A percentile compares a stretch with the other conserved stretches of the same genome.
Evolutionary conservation across 1,284 basidiomycete genomes (phyloP).

Genomic region (Puccinia polysora): DNA sequence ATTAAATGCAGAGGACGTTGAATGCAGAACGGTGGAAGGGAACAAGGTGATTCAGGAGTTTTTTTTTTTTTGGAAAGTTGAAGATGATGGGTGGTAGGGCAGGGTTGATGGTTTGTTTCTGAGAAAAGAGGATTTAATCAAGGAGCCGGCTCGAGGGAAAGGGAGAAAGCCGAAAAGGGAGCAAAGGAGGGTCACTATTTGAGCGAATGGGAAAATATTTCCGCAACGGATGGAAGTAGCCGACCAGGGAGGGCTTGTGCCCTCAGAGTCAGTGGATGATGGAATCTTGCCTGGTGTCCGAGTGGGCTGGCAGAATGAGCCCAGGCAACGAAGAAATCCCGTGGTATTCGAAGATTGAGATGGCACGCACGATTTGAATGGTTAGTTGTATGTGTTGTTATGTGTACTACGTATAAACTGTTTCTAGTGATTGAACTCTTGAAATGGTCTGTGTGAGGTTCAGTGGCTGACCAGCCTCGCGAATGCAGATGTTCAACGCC

Average conservation of each 20-base stretch:
- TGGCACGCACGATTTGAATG: too few species aligned
- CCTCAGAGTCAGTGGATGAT: background rate
- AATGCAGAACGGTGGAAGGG: too few species aligned
- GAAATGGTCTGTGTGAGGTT: conserved; percentile 6
- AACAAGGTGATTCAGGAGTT: background rate
- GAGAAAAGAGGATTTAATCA: conserved; percentile 16
- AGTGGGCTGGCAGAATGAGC: conserved; percentile 6
- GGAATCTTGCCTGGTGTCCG: conserved; percentile 5
- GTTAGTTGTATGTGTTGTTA: too few species aligned
- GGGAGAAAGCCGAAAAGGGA: conserved; percentile 38
- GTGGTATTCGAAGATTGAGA: conserved; percentile 5
- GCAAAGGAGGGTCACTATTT: conserved; percentile 19
- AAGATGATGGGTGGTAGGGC: background rate
- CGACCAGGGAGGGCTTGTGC: conserved; percentile 14
- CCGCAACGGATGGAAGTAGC: conserved; percentile 6
- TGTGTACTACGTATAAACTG: too few species aligned
- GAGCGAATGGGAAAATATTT: conserved; percentile 22
- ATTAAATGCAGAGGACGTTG: conserved; percentile 19
- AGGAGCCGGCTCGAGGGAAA: conserved; percentile 43
- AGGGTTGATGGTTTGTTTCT: conserved; percentile 10
- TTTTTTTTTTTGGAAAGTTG: background rate
- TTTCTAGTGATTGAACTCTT: too few species aligned
- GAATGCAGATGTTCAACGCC: background rate
- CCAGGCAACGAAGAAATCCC: conserved; percentile 20
- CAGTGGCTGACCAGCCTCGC: background rate